Conservation (phyloP, 2,329 filamentous ascomycete genomes). For the Mycocentrospora acerina region DNA sequence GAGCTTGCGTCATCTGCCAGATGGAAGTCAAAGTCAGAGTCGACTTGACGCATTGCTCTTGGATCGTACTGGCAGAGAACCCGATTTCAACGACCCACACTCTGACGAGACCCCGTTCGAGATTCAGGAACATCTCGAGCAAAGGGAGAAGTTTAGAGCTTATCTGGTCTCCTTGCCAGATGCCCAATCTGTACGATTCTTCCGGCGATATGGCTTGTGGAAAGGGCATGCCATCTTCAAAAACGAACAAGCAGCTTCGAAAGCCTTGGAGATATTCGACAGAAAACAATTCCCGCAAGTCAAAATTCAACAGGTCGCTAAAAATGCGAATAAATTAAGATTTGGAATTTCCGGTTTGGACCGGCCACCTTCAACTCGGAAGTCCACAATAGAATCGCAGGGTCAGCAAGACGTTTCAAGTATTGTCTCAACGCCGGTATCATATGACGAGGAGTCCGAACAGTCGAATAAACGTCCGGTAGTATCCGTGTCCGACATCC, state of each 20-base stretch:
- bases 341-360: conserved; percentile 15
- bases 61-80: neutral
- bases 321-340: conserved; percentile 17
- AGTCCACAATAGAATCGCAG: conserved; percentile 1
- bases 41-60: conserved; percentile 20
- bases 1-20: conserved; percentile 26
- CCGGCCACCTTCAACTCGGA: conserved; percentile 1
- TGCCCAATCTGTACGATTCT: conserved; percentile 20
- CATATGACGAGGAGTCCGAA: conserved; percentile 8
- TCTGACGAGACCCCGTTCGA: conserved; percentile 5
- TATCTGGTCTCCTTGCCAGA: conserved; percentile 23
- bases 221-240: conserved; percentile 22
- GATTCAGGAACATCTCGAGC: conserved; percentile 14
- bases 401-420: conserved; percentile 6
- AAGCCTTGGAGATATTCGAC: conserved; percentile 21
- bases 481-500: conserved; percentile 21
- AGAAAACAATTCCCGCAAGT: conserved; percentile 15
- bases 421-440: conserved; percentile 11
- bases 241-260: conserved; percentile 9
- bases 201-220: conserved; percentile 23
- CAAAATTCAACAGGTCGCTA: conserved; percentile 12
- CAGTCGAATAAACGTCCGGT: conserved; percentile 5
- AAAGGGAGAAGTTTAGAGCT: conserved; percentile 15
- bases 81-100: conserved; percentile 8
- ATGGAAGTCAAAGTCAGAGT: conserved; percentile 19